Percentiles rank a stretch among this genome's conserved stretches.
Evolutionary conservation across 441 rosid genomes (phyloP).

Genomic region (Populus hybrid): DNA sequence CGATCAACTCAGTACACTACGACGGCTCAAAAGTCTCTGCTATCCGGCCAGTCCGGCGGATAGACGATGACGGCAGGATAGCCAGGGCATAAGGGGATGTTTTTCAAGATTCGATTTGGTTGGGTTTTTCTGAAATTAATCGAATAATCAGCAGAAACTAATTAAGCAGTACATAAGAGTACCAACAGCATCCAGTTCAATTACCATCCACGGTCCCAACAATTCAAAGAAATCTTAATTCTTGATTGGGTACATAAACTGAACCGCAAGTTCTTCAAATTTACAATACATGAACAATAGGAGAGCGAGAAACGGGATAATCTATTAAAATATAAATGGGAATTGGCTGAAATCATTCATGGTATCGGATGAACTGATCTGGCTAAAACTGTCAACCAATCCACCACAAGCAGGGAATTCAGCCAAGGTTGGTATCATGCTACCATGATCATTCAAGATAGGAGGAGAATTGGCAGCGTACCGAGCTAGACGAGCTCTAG

Average conservation of each 20-base stretch:
- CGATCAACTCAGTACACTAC: neutral
- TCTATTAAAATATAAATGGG: slow-evolving; percentile 39
- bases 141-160: neutral
- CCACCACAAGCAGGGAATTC: slow-evolving; percentile 42
- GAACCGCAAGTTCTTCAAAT: slow-evolving; percentile 10
- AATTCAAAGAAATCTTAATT: slow-evolving; percentile 13
- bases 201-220: neutral
- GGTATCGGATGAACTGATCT: slow-evolving; percentile 35
- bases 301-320: slow-evolving; percentile 5
- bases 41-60: neutral
- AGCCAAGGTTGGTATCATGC: slow-evolving; percentile 11
- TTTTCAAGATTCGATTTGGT: neutral
- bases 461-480: slow-evolving; percentile 29
- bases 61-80: neutral
- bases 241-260: slow-evolving; percentile 18
- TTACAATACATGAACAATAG: slow-evolving; percentile 7
- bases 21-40: neutral
- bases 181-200: neutral
- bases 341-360: slow-evolving; percentile 38
- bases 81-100: neutral
- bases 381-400: slow-evolving; percentile 43
- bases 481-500: slow-evolving; percentile 64
- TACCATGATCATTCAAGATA: slow-evolving; percentile 16
- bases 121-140: neutral
- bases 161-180: neutral